Evolutionary conservation across 1,284 basidiomycete genomes (phyloP).

Genomic region (Ustilago tritici): DNA sequence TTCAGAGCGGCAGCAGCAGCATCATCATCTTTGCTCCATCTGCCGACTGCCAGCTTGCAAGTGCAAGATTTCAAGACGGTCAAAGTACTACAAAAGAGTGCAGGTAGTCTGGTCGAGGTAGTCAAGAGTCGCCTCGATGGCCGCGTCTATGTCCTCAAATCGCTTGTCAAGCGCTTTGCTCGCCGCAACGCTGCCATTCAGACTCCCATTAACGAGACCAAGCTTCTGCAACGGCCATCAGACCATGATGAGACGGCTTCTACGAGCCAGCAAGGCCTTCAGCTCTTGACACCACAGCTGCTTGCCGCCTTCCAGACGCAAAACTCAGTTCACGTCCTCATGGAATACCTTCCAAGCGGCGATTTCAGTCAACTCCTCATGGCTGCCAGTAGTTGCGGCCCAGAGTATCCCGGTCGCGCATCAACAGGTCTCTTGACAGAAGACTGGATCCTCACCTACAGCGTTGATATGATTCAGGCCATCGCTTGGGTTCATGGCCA

Average conservation of each 20-base stretch:
- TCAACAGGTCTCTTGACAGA: constrained; percentile 58
- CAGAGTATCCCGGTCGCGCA: constrained; percentile 55
- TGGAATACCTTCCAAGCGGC: constrained; percentile 67
- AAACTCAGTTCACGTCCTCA: constrained; percentile 64
- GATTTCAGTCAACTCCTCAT: constrained; percentile 66
- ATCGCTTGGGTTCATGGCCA: constrained; percentile 64
- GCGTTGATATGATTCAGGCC: constrained; percentile 66
- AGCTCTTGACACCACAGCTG: constrained; percentile 55
- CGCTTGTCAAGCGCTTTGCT: constrained; percentile 64
- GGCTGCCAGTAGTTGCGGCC: constrained; percentile 52
- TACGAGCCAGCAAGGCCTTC: constrained; percentile 2
- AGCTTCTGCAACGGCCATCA: constrained; percentile 45
- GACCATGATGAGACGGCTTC: not conserved
- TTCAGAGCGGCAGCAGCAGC: constrained; percentile 34
- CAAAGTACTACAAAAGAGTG: constrained; percentile 60
- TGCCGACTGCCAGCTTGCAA: constrained; percentile 41
- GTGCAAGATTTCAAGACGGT: constrained; percentile 58
- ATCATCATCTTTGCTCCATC: constrained; percentile 20
- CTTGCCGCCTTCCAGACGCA: constrained; percentile 64
- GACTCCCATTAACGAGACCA: constrained; percentile 62
- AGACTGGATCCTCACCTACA: constrained; percentile 59
- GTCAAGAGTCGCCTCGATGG: constrained; percentile 64
- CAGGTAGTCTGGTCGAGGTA: constrained; percentile 62
- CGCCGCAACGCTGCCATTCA: constrained; percentile 58
- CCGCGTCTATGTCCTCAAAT: constrained; percentile 67